Percentiles rank a stretch among this genome's conserved stretches.
Evolutionary conservation across 2,329 filamentous ascomycete species (phyloP).

Genomic region (Metarhizium sp.): DNA sequence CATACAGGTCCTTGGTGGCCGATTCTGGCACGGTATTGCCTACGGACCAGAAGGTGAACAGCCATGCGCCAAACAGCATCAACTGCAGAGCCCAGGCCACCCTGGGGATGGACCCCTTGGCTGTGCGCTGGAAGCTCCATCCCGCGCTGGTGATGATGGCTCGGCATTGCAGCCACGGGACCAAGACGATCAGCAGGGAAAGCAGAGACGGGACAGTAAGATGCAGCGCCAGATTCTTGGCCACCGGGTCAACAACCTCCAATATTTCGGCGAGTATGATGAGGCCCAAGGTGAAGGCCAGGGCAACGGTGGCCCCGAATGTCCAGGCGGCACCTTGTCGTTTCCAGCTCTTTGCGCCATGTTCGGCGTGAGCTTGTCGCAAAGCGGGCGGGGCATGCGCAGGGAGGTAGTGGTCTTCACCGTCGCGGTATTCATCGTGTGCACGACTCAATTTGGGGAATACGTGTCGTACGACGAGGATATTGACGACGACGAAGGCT

Average conservation of each 20-base stretch:
- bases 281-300: constrained; percentile 69
- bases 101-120: constrained; percentile 46
- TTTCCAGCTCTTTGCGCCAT: constrained; percentile 41
- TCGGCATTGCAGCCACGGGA: constrained; percentile 72
- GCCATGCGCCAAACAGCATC: constrained; percentile 56
- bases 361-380: constrained; percentile 49
- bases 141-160: constrained; percentile 49
- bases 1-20: not conserved
- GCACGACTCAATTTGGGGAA: constrained; percentile 62
- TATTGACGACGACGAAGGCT: constrained; percentile 56
- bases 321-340: constrained; percentile 49
- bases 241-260: constrained; percentile 59
- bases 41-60: constrained; percentile 68
- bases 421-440: constrained; percentile 37
- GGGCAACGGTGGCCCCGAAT: constrained; percentile 67
- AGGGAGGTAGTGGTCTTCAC: constrained; percentile 52
- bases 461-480: constrained; percentile 56
- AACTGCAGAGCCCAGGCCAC: constrained; percentile 56
- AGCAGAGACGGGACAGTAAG: constrained; percentile 63
- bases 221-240: constrained; percentile 57
- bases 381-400: constrained; percentile 51
- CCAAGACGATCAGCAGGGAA: constrained; percentile 62
- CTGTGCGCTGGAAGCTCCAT: constrained; percentile 50
- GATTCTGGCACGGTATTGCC: constrained; percentile 48
- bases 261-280: constrained; percentile 79